These are phyloP conservation scores for Lactifluus pinguis DNA, from an alignment of 768 basidiomycete genomes.

Conservation along the genomic window DNA sequence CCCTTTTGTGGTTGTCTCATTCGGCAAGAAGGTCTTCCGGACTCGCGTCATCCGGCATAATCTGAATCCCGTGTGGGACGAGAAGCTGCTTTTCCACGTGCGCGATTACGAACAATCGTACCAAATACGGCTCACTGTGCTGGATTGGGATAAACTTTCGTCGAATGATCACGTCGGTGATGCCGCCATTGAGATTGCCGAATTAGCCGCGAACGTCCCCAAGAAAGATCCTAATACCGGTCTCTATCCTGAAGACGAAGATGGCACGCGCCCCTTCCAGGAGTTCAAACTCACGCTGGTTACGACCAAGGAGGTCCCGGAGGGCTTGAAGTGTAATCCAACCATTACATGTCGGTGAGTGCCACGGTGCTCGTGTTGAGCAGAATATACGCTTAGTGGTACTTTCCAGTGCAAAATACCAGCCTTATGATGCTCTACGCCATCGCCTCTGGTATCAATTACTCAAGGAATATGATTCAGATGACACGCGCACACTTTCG, in stretches of 20 bases:
- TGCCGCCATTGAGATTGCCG: conserved; percentile 56
- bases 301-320: conserved; percentile 37
- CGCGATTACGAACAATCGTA: conserved; percentile 75
- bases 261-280: conserved; percentile 54
- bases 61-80: conserved; percentile 85
- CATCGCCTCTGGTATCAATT: conserved; percentile 89
- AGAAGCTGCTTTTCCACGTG: conserved; percentile 93
- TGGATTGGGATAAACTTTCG: conserved; percentile 95
- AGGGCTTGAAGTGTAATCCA: conserved; percentile 48
- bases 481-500: conserved; percentile 66
- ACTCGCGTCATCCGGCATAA: conserved; percentile 83
- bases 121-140: conserved; percentile 70
- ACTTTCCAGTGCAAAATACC: conserved; percentile 74
- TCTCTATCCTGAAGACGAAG: conserved; percentile 43
- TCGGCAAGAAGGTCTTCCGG: conserved; percentile 94
- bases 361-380: not conserved
- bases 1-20: conserved; percentile 91
- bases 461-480: conserved; percentile 82
- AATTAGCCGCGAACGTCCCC: conserved; percentile 45
- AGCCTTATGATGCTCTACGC: conserved; percentile 86
- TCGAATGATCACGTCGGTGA: conserved; percentile 88
- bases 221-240: conserved; percentile 44
- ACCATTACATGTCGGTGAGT: conserved; percentile 55
- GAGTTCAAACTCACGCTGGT: conserved; percentile 59
- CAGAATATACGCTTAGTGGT: not conserved